These are phyloP conservation scores for Blumeriella jaapii DNA, from an alignment of 2,329 filamentous ascomycete species.

Conservation along the genomic window DNA sequence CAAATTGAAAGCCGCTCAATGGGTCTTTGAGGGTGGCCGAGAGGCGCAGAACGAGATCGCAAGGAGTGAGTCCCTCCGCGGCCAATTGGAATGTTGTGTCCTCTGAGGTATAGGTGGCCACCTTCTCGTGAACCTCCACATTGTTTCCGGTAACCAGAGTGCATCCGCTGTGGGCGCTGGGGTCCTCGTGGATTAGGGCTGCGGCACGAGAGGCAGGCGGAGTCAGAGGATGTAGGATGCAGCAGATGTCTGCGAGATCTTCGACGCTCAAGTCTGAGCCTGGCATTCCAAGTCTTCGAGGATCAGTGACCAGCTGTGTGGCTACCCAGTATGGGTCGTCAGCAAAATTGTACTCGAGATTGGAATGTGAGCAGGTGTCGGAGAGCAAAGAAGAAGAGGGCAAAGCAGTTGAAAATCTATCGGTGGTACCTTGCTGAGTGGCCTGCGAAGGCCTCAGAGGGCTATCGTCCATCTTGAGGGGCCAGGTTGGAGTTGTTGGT, in stretches of 20 bases:
- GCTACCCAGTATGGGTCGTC: conserved; percentile 32
- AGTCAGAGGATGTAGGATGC: conserved; percentile 73
- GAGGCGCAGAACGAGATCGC: conserved; percentile 68
- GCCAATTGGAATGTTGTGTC: conserved; percentile 16
- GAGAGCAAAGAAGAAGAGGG: conserved; percentile 2
- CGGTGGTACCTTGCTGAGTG: conserved; percentile 25
- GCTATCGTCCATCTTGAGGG: conserved; percentile 20
- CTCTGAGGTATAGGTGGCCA: conserved; percentile 1
- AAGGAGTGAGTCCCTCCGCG: conserved; percentile 17
- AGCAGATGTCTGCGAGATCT: conserved; percentile 80
- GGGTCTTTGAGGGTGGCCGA: conserved; percentile 62
- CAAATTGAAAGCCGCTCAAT: conserved; percentile 70
- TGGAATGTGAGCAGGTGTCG: conserved; percentile 1
- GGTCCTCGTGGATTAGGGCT: conserved; percentile 36
- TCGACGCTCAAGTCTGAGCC: conserved; percentile 73
- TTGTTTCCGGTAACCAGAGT: conserved; percentile 35
- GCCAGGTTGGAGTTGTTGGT: conserved; percentile 6
- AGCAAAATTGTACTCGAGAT: conserved; percentile 10
- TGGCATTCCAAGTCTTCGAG: conserved; percentile 65
- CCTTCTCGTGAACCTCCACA: conserved; percentile 18
- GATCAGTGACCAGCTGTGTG: conserved; percentile 73
- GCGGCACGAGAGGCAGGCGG: conserved; percentile 57
- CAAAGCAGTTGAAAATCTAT: conserved; percentile 4
- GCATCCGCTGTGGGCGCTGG: conserved; percentile 46
- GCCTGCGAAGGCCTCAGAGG: too few species aligned